Percentiles rank a stretch among this genome's conserved stretches.
These are phyloP conservation scores for Babesia ovata DNA, from an alignment of 169 alveolate species.

Conservation along the genomic window DNA sequence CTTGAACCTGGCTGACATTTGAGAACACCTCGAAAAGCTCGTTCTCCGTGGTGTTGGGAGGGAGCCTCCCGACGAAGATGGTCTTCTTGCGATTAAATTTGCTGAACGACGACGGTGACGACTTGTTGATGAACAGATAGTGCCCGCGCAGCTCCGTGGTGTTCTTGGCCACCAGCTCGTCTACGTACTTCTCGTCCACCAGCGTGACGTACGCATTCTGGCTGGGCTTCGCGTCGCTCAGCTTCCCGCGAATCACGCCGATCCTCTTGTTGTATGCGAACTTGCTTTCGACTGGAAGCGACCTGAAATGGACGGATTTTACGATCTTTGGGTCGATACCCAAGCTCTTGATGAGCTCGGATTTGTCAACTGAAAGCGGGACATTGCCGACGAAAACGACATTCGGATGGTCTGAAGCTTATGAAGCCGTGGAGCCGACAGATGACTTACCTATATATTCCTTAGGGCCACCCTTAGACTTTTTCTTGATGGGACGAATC, in stretches of 20 bases:
- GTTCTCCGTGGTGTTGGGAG: slow-evolving; percentile 53
- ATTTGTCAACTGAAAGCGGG: slow-evolving; percentile 65
- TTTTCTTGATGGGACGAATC: neutral
- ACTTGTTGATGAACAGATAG: slow-evolving; percentile 48
- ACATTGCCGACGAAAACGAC: slow-evolving; percentile 72
- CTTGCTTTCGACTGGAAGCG: slow-evolving; percentile 60
- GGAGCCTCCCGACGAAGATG: slow-evolving; percentile 65
- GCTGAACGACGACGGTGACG: slow-evolving; percentile 51
- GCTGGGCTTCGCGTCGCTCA: slow-evolving; percentile 64
- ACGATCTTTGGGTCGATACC: slow-evolving; percentile 66
- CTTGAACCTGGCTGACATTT: slow-evolving; percentile 53
- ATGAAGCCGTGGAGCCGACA: neutral
- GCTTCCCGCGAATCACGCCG: slow-evolving; percentile 60
- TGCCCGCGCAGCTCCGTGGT: slow-evolving; percentile 65
- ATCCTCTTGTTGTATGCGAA: slow-evolving; percentile 66
- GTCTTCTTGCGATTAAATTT: slow-evolving; percentile 67
- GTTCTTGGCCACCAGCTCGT: slow-evolving; percentile 41
- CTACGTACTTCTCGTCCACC: slow-evolving; percentile 44
- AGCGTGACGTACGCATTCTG: slow-evolving; percentile 65
- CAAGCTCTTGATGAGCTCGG: slow-evolving; percentile 65
- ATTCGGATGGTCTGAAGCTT: slow-evolving; percentile 47
- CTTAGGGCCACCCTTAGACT: slow-evolving; percentile 3
- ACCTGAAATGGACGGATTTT: slow-evolving; percentile 59
- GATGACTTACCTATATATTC: slow-evolving; percentile 11
- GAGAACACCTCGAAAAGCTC: slow-evolving; percentile 56